Conservation (phyloP, 345 rosid genomes). For the Ailanthus altissimus region DNA sequence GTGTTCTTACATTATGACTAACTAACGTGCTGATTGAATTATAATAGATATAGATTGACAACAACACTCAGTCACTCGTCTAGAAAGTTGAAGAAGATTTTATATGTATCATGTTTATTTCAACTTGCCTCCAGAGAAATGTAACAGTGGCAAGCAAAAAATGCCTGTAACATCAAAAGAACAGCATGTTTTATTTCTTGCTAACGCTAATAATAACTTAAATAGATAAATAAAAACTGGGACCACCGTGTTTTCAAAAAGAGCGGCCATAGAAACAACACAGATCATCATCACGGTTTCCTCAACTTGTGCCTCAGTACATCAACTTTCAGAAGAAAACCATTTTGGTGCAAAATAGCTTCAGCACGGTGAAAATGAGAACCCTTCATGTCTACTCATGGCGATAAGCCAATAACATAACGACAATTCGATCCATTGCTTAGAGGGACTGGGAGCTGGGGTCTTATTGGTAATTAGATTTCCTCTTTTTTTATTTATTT, state of each 20-base stretch:
- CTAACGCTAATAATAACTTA: rapidly evolving
- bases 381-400: not conserved
- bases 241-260: not conserved
- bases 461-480: no score
- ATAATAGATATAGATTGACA: not conserved
- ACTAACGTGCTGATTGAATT: not conserved
- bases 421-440: no score
- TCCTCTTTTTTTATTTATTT: no score
- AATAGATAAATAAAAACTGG: not conserved
- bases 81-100: not conserved
- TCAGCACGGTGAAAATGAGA: not conserved
- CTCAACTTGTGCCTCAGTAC: not conserved
- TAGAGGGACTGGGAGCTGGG: no score
- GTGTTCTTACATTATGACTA: not conserved
- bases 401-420: no score
- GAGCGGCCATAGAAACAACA: not conserved
- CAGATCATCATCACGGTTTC: not conserved
- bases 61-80: not conserved
- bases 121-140: not conserved
- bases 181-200: not conserved
- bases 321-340: not conserved
- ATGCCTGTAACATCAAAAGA: not conserved
- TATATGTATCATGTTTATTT: not conserved
- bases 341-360: not conserved
- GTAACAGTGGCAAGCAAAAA: not conserved